Conservation (phyloP, 75 land plant genomes). For the Ceratopteris richardii region DNA sequence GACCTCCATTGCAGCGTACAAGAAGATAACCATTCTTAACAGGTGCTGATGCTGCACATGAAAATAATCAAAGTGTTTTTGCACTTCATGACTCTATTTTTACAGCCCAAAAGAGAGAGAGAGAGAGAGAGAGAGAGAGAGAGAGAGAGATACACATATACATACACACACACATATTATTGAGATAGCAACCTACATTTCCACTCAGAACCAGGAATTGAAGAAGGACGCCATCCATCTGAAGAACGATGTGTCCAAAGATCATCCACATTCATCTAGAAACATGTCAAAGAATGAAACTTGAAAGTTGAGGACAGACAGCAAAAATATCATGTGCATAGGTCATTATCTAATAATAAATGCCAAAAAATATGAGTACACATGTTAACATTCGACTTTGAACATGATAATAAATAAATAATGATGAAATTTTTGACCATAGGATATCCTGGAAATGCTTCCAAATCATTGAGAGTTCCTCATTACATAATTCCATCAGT, state of each 20-base stretch:
- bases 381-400: background rate
- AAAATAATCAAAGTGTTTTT: no score
- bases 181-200: constrained; percentile 40
- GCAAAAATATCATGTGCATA: background rate
- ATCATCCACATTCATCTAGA: constrained; percentile 37
- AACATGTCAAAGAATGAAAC: constrained; percentile 1
- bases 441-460: background rate
- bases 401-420: background rate
- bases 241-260: constrained; percentile 66
- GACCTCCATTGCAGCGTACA: constrained; percentile 95
- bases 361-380: constrained; percentile 2
- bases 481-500: background rate
- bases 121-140: no score
- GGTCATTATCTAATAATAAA: background rate
- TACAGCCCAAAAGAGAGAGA: no score
- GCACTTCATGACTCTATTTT: no score
- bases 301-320: background rate
- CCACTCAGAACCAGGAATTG: constrained; percentile 70
- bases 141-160: no score
- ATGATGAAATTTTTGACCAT: background rate
- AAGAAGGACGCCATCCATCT: constrained; percentile 77
- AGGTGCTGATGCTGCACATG: constrained; percentile 58
- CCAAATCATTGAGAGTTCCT: background rate
- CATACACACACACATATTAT: constrained; percentile 3
- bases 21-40: constrained; percentile 76